Evolutionary conservation across 352 stramenopile genomes (phyloP).

Genomic region (Globisporangium camurandrum): DNA sequence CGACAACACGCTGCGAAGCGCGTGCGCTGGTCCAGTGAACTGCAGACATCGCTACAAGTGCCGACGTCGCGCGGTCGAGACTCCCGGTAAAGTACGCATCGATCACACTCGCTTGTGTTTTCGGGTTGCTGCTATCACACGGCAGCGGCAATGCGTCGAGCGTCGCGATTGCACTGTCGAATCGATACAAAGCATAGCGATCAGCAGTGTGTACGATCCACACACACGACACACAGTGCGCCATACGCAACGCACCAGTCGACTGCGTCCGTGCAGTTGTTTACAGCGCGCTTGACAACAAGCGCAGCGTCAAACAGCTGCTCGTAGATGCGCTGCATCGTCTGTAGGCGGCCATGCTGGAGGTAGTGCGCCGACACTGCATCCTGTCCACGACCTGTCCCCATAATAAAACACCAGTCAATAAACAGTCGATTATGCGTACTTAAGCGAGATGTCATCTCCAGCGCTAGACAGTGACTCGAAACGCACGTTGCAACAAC

Average conservation of each 20-base stretch:
- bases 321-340: constrained; percentile 29
- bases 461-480: too few relatives aligned
- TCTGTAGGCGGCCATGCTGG: constrained; percentile 34
- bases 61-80: constrained; percentile 12
- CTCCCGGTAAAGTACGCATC: constrained; percentile 21
- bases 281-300: constrained; percentile 14
- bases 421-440: not conserved
- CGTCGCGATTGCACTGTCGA: constrained; percentile 16
- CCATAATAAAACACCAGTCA: not conserved
- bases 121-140: constrained; percentile 6
- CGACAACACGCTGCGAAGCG: constrained; percentile 22
- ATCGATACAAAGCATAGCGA: constrained; percentile 1
- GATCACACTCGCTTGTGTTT: too few relatives aligned
- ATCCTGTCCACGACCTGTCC: constrained; percentile 30
- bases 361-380: constrained; percentile 47
- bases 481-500: constrained; percentile 40
- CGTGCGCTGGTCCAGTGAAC: constrained; percentile 29
- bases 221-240: too few relatives aligned
- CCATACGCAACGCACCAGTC: constrained; percentile 14
- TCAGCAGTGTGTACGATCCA: too few relatives aligned
- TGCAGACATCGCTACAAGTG: constrained; percentile 17
- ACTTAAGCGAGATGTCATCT: too few relatives aligned
- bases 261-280: constrained; percentile 1
- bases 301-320: constrained; percentile 37
- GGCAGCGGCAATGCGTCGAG: constrained; percentile 18